Evolutionary conservation across 768 basidiomycete species (phyloP), one percentile per base, ranked within the genome.

Genomic region (Sistotremastrum suecicum): DNA sequence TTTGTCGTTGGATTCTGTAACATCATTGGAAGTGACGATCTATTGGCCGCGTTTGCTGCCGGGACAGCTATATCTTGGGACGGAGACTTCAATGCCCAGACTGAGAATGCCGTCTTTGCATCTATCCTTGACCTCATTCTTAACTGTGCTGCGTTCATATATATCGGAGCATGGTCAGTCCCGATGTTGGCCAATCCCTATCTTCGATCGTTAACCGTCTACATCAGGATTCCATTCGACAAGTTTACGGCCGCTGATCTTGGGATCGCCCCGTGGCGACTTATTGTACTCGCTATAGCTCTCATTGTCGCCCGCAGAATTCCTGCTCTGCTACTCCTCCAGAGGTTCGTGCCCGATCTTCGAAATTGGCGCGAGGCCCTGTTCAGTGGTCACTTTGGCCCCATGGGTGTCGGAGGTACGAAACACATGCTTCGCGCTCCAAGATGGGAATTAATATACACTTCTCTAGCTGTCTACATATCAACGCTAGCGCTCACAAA

Each of bases 371-470:
- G 74, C 39, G 89, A 97, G 63, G 94, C 94, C 0, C 51, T 90
- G 3, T 97, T 98, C 59, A 76, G 74, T 4, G 94, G 94, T 3
- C 91, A 95, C 66, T 97, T 94, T 58, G 91, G 82, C 7, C 11
- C 4, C 34, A 10, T 34, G 29, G 10, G 5, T 11, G 20, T 20
- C 20, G 20, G 20, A 20, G 20, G 20, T 20, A 20, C 20, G 20
- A 20, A 20, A 20, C 20, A 20, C 20, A 20, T 20, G 20, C 20
- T 20, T 20, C 20, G 20, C 20, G 20, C 20, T 20, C 20, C 20
- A 20, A 20, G 20, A 20, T 20, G 20, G 20, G 20, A 20, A 20
- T 20, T 20, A 20, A 20, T 20, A 20, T 20, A 20, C 20, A 20
- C 20, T 20, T 20, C 20, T 20, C 20, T 20, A 20, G 83, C 94